Evolutionary conservation across 768 basidiomycete genomes (phyloP).

Genomic region (Russula foetens): DNA sequence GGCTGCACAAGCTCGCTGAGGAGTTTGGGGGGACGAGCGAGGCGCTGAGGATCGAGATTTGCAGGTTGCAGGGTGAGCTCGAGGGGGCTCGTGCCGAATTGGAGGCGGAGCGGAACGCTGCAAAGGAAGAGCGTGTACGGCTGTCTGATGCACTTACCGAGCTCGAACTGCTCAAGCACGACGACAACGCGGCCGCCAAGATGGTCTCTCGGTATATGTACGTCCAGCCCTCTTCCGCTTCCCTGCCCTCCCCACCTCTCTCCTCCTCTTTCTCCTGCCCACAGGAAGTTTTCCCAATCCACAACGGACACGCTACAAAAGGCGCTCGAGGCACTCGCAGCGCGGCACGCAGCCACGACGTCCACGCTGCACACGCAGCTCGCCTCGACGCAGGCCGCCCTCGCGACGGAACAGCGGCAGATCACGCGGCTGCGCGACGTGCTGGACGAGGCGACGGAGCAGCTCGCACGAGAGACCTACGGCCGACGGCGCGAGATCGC

Average conservation of each 20-base stretch:
- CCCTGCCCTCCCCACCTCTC: background rate
- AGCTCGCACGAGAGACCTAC: slow-evolving; percentile 61
- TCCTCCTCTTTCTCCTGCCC: background rate
- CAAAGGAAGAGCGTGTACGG: slow-evolving; percentile 36
- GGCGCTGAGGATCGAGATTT: slow-evolving; percentile 37
- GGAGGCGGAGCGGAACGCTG: slow-evolving; percentile 38
- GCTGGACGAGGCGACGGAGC: slow-evolving; percentile 63
- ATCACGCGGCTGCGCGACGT: slow-evolving; percentile 45
- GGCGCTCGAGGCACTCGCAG: slow-evolving; percentile 48
- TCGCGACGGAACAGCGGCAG: slow-evolving; percentile 37
- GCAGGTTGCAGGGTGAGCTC: slow-evolving; percentile 37
- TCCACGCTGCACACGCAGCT: slow-evolving; percentile 47
- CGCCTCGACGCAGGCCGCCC: slow-evolving; percentile 34
- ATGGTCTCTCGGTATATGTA: slow-evolving; percentile 86
- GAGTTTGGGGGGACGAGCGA: slow-evolving; percentile 44
- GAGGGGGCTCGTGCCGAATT: slow-evolving; percentile 37
- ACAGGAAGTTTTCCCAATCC: slow-evolving; percentile 77
- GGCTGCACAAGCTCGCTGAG: slow-evolving; percentile 39
- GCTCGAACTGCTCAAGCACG: slow-evolving; percentile 46
- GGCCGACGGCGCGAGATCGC: slow-evolving; percentile 67
- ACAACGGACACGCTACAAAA: slow-evolving; percentile 59
- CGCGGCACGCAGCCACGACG: slow-evolving; percentile 54
- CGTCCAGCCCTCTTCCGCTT: slow-evolving; percentile 22
- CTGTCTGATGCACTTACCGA: slow-evolving; percentile 41
- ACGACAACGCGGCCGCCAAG: slow-evolving; percentile 70